Conservation (phyloP, 441 rosid species). For the Erodium moschatum region DNA sequence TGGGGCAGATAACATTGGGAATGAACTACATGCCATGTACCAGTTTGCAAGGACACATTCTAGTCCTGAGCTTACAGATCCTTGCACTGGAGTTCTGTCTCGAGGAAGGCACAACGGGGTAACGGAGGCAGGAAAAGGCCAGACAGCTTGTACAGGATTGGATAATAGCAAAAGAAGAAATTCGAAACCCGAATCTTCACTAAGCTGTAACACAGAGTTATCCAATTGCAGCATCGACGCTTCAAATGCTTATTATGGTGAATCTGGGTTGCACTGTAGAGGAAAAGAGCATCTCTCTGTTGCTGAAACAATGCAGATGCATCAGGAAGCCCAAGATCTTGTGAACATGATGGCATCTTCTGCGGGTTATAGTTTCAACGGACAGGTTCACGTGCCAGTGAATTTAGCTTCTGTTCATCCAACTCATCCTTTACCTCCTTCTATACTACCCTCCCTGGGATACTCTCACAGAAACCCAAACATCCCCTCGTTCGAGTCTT, state of each 20-base stretch:
- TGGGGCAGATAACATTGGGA: conserved; percentile 11
- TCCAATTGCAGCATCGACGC: conserved; percentile 8
- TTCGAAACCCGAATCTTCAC: not conserved
- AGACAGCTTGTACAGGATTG: conserved; percentile 7
- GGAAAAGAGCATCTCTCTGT: not conserved
- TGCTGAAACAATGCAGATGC: conserved; percentile 17
- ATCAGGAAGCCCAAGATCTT: conserved; percentile 20
- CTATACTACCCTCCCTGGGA: conserved; percentile 14
- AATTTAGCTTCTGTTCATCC: conserved; percentile 11
- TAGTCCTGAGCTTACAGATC: conserved; percentile 15
- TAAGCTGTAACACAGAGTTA: conserved; percentile 3
- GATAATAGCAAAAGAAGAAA: conserved; percentile 13
- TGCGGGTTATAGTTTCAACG: conserved; percentile 5
- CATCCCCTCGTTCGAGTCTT: conserved; percentile 9
- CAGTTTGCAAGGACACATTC: conserved; percentile 20
- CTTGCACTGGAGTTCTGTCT: conserved; percentile 13
- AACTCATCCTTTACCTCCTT: not conserved
- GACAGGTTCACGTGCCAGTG: conserved; percentile 15
- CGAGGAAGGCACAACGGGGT: no score
- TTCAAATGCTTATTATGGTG: conserved; percentile 7
- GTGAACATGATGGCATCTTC: conserved; percentile 16
- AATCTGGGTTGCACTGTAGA: not conserved
- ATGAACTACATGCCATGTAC: conserved; percentile 7
- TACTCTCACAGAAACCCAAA: conserved; percentile 11
- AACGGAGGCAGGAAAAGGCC: not conserved